A percentile compares a stretch with the other conserved stretches of the same genome.
phyloP scores from a whole-genome alignment of 2,329 filamentous ascomycete genomes.

The Diplodia intermedia region DNA sequence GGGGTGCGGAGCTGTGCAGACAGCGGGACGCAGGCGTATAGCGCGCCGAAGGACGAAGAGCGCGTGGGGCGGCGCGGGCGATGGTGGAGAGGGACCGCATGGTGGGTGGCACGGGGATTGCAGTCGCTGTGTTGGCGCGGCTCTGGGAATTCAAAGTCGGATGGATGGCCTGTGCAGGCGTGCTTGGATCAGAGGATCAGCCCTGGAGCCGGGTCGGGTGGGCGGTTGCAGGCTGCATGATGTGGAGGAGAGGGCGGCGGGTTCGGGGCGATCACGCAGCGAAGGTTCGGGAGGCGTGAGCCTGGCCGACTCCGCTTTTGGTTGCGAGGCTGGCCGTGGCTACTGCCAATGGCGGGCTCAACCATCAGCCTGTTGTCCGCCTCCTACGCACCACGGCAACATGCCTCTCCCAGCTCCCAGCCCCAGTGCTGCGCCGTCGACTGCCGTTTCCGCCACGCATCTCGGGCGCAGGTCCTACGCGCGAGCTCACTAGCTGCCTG shows the following conservation, averaged over 20 bases:
- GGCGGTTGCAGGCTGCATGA: conserved; percentile 13
- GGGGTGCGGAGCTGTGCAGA: conserved; percentile 52
- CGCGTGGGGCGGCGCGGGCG: conserved; percentile 13
- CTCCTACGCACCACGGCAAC: conserved; percentile 7
- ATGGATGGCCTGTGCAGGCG: conserved; percentile 22
- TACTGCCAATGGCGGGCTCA: conserved; percentile 15
- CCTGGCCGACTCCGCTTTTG: conserved; percentile 20
- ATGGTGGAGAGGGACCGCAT: conserved; percentile 21
- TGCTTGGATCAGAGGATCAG: conserved; percentile 28
- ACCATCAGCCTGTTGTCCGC: neutral
- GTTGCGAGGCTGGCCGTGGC: conserved; percentile 17
- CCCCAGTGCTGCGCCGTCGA: conserved; percentile 11
- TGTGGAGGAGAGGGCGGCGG: conserved; percentile 26
- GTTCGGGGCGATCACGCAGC: conserved; percentile 21
- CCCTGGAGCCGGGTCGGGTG: conserved; percentile 21
- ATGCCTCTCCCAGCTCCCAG: conserved; percentile 16
- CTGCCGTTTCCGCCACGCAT: conserved; percentile 5
- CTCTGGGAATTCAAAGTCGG: conserved; percentile 14
- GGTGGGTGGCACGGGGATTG: conserved; percentile 6
- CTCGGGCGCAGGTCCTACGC: neutral
- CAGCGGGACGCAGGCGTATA: conserved; percentile 39
- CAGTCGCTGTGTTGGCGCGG: neutral
- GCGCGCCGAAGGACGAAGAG: neutral
- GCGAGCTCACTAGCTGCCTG: conserved; percentile 14
- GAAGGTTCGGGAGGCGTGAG: conserved; percentile 21